Evolutionary conservation across 768 basidiomycete species (phyloP), one percentile per base, ranked within the genome.

Genomic region (Serendipita vermifera): DNA sequence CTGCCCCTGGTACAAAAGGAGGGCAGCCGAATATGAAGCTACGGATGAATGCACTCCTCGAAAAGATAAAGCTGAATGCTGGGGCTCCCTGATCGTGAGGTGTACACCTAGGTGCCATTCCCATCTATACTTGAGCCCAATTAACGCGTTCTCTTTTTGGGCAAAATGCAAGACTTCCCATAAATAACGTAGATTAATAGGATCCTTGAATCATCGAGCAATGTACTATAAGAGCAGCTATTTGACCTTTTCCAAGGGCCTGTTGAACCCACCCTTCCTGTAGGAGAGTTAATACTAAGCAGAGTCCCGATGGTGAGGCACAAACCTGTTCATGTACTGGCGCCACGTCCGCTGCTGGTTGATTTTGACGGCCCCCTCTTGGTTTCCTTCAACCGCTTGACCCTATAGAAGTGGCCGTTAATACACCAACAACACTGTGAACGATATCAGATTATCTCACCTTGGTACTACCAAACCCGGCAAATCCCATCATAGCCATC

Each of bases 271-370:
- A 60, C 89, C 88, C 60, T 85, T 83, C 54, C 87, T 85, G 60
- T 59, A 43, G 54, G 60, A 11, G 61, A 57, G 60, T 38, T 48
- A 61, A 55, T 56, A 43, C 7, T 57, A 57, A 57, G 60, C 26
- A 62, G 27, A 59, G 39, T 55, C 46, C 58, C 39, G 29, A 27
- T 22, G 43, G 11, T n/a, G 59, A n/a, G n/a, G n/a, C 31, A 59
- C 75, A 46, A 62, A 82, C 81, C 91, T 79, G 68, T 97, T 97
- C 94, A 99, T 99, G 69, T 99, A 99, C 69, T 98, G 94, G 61
- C 91, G 76, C 93, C 91, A 94, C 24, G 89, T 93, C 59, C 90
- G 75, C 57, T 78, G 79, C 71, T 89, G 91, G 76, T 87, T 91
- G 62, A 85, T 69, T 55, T 79, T 68, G 33, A 73, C 76, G 33